These are phyloP conservation scores for Euryodendron excelsum DNA, from an alignment of 148 eudicot genomes.

Conservation along the genomic window DNA sequence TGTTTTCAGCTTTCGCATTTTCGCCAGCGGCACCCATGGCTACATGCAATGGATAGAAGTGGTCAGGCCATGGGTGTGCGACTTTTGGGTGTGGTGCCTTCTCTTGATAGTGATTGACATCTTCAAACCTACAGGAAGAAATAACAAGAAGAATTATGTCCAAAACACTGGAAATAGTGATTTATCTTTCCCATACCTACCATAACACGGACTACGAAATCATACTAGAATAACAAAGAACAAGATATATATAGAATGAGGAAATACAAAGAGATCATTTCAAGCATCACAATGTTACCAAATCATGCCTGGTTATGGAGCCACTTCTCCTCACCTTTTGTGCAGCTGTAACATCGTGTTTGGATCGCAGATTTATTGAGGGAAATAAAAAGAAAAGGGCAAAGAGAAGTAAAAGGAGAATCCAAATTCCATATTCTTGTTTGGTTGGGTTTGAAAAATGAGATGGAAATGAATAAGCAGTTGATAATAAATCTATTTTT, in stretches of 20 bases:
- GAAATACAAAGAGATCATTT: not conserved
- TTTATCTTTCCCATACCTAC: not conserved
- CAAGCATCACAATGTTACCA: not conserved
- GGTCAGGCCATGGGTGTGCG: conserved; percentile 81
- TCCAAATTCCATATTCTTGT: no score
- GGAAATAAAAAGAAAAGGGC: no score
- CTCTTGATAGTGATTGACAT: conserved; percentile 55
- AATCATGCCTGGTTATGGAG: not conserved
- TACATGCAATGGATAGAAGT: conserved; percentile 79
- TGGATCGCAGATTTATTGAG: no score
- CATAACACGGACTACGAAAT: not conserved
- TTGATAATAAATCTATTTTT: no score
- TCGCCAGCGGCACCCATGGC: conserved; percentile 82
- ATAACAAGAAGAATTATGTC: not conserved
- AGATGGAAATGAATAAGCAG: no score
- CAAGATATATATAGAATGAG: not conserved
- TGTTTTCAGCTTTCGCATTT: conserved; percentile 58
- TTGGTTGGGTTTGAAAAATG: no score
- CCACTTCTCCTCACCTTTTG: not conserved
- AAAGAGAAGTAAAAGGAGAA: no score
- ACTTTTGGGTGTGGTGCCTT: conserved; percentile 74
- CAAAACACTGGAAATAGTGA: not conserved
- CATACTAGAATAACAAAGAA: not conserved
- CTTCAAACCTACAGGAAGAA: conserved; percentile 42
- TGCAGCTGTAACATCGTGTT: no score